Evolutionary conservation across 208 protist species (phyloP), one percentile per base, ranked within the genome.

Genomic region (Wallacemonas collosoma): DNA sequence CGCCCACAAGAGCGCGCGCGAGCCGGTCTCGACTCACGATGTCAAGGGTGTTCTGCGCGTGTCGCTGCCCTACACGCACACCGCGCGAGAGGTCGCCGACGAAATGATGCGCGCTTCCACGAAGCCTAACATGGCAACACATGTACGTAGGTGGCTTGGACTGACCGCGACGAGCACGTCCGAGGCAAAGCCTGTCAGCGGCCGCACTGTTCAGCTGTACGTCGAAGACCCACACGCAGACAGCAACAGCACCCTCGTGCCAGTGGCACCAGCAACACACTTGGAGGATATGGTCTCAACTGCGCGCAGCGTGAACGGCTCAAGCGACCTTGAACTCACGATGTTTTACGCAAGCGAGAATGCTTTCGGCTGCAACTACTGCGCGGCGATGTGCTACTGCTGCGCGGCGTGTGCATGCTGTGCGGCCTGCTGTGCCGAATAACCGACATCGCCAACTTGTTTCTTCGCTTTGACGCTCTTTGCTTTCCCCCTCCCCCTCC

Each of bases 21-120:
- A 15, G n/a, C 15, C 38, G 8, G 40, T 35, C 17, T 7, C n/a
- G 48, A 14, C 47, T 2, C 48, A 3, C 12, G 64, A 15, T 54
- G 48, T 26, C 48, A 58, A 58, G 64, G 64, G 38, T 26, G 17
- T 4, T 40, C n/a, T 62, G 56, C 14, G 56, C 56, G 8, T 65
- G 60, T 8, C 38, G 8, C 35, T 65, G 60, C 60, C 60, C 35
- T 65, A 65, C 60, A n/a, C 40, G 40, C 7, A 26, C 35, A 50
- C 40, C 0, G 35, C n/a, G 12, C 0, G 60, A 8, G 60, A 65
- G 11, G 36, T 65, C 35, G 41, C 60, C 9, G 6, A 8, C 35
- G 40, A 8, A 14, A 15, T 65, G 38, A 14, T 48, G 36, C 40
- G 41, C 36, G 60, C 38, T 15, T n/a, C 41, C 35, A 58, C 15